phyloP scores from a whole-genome alignment of 768 basidiomycete genomes.

The Serendipita sp. region DNA sequence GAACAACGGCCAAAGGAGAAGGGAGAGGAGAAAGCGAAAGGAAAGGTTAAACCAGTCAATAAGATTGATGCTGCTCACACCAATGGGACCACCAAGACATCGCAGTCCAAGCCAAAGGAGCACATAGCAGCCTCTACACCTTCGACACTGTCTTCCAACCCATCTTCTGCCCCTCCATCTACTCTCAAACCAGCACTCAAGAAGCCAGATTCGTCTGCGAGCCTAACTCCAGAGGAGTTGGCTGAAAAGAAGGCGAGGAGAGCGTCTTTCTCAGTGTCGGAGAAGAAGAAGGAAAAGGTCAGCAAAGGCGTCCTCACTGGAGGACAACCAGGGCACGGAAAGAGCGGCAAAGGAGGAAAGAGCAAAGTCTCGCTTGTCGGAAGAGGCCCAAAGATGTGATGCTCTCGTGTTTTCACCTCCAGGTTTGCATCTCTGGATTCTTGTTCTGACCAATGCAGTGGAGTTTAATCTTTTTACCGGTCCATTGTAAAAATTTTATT shows the following conservation, averaged over 20 bases:
- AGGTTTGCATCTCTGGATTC: too few relatives aligned
- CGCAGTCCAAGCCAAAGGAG: background rate
- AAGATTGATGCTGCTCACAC: constrained; percentile 9
- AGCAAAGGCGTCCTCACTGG: constrained; percentile 21
- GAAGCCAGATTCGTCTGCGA: background rate
- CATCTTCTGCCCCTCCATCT: background rate
- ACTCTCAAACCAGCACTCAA: constrained; percentile 16
- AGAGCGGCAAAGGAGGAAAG: constrained; percentile 20
- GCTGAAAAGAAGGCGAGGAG: constrained; percentile 11
- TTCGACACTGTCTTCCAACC: background rate
- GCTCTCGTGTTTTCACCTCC: background rate
- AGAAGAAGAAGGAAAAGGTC: constrained; percentile 44
- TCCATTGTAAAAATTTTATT: too few relatives aligned
- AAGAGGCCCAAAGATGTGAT: constrained; percentile 3
- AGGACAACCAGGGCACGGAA: constrained; percentile 40
- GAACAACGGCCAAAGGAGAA: background rate
- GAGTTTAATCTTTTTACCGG: too few relatives aligned
- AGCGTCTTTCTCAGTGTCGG: constrained; percentile 19
- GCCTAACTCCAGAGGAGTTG: background rate
- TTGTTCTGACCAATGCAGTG: too few relatives aligned
- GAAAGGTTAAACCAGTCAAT: background rate
- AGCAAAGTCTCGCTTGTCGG: constrained; percentile 2
- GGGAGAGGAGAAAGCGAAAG: constrained; percentile 11
- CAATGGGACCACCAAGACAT: constrained; percentile 4
- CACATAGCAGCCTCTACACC: background rate